Percentiles rank a stretch among this genome's conserved stretches.
Conservation (phyloP, 352 stramenopile genomes). For the Plasmopara muralis region DNA sequence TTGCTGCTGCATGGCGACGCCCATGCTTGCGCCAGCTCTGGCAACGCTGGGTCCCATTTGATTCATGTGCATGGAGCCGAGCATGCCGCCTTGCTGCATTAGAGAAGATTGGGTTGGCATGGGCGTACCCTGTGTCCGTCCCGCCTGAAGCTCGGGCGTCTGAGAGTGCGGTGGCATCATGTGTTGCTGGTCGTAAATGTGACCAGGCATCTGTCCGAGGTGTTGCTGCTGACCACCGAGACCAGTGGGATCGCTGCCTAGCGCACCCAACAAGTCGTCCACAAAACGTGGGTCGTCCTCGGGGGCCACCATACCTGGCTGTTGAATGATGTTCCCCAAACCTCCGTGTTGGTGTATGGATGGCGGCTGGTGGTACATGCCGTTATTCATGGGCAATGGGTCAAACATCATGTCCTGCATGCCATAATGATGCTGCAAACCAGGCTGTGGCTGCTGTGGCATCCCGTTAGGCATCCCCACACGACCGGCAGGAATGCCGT, state of each 20-base stretch:
- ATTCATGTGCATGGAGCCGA: slow-evolving; percentile 29
- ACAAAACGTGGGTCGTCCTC: slow-evolving; percentile 45
- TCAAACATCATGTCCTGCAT: slow-evolving; percentile 80
- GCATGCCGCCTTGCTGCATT: slow-evolving; percentile 27
- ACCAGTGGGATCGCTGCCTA: slow-evolving; percentile 48
- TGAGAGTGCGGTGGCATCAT: slow-evolving; percentile 40
- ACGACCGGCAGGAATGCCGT: slow-evolving; percentile 43
- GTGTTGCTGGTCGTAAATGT: slow-evolving; percentile 60
- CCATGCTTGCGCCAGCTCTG: slow-evolving; percentile 11
- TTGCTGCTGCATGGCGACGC: slow-evolving; percentile 20
- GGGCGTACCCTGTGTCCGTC: slow-evolving; percentile 22
- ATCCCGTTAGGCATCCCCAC: slow-evolving; percentile 39
- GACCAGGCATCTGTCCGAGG: slow-evolving; percentile 40
- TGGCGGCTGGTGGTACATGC: slow-evolving; percentile 42
- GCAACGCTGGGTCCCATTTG: slow-evolving; percentile 18
- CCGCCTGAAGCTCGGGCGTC: slow-evolving; percentile 17
- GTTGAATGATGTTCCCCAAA: slow-evolving; percentile 38
- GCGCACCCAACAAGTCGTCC: slow-evolving; percentile 57
- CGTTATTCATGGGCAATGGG: slow-evolving; percentile 55
- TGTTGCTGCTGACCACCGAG: slow-evolving; percentile 48
- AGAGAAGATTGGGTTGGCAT: slow-evolving; percentile 27
- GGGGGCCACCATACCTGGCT: slow-evolving; percentile 42
- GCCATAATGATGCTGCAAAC: slow-evolving; percentile 48
- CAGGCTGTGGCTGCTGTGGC: slow-evolving; percentile 34
- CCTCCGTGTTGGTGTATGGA: slow-evolving; percentile 31